Evolutionary conservation across 208 protist species (phyloP), one percentile per base, ranked within the genome.

Genomic region (Trypanosomatidae sp.): DNA sequence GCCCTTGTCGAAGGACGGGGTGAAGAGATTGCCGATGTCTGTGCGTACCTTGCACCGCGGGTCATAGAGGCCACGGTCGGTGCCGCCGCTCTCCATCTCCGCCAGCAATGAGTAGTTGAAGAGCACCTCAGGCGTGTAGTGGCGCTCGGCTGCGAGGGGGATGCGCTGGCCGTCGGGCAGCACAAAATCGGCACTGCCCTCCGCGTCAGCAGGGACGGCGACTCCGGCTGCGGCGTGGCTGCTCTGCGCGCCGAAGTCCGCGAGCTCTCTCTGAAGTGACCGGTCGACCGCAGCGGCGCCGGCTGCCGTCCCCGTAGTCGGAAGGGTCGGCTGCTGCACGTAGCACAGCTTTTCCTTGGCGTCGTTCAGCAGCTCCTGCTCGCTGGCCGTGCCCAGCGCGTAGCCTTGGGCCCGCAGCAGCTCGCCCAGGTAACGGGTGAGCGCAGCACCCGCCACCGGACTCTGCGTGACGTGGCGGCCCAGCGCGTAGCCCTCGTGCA

Each of bases 311-410:
- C 28, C 33, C 39, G 62, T 2, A 10, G 41, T 15, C 55, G n/a
- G 52, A 19, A 70, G 62, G 46, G 66, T n/a, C n/a, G n/a, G n/a
- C n/a, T n/a, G 67, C 33, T 70, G 68, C 65, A 97, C 93, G 79
- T 95, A 98, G 80, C 95, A 98, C 28, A 98, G 59, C 15, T 90
- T 83, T 69, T 99, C 95, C 83, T 99, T 99, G 10, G 97, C 95
- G 5, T 83, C 66, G 56, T 92, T 96, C 17, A 97, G 68, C 65
- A 98, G 55, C 33, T 95, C 79, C 53, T 86, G 83, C 81, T 99
- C 97, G 19, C 82, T 88, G 3, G 91, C 82, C 2, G 95, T 98
- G 60, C 89, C 91, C 50, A 99, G 94, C 8, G 84, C 92, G 83
- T 97, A 97, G 33, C 96, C 96, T 58, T 95, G 83, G 5, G 76